Conservation (phyloP, 768 basidiomycete species). For the Pleurotus ostreatus region DNA sequence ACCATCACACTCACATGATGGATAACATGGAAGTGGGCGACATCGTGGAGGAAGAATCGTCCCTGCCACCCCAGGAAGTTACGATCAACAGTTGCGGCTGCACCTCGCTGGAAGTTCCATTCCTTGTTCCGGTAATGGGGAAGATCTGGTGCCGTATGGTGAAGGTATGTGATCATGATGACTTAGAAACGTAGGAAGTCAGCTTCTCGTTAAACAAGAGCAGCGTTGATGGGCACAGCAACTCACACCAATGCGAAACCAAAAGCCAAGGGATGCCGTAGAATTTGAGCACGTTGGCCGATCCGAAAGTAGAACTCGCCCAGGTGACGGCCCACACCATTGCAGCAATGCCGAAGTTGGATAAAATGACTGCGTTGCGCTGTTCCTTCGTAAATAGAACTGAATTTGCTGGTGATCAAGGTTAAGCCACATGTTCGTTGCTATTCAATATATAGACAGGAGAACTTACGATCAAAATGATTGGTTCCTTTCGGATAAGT, state of each 20-base stretch:
- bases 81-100: conserved; percentile 44
- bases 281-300: conserved; percentile 38
- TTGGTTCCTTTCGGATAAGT: conserved; percentile 60
- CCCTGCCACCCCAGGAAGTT: conserved; percentile 45
- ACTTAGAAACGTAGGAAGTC: conserved; percentile 21
- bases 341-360: conserved; percentile 50
- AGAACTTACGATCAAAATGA: conserved; percentile 55
- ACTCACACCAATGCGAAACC: conserved; percentile 51
- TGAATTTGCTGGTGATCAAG: conserved; percentile 39
- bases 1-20: conserved; percentile 27
- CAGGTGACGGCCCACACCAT: conserved; percentile 39
- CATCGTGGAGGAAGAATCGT: conserved; percentile 47
- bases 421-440: not conserved
- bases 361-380: conserved; percentile 47
- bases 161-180: conserved; percentile 39
- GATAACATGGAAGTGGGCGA: conserved; percentile 41
- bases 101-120: conserved; percentile 47
- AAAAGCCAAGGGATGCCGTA: conserved; percentile 53
- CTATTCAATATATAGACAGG: not conserved
- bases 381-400: conserved; percentile 53
- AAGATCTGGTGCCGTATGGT: conserved; percentile 40
- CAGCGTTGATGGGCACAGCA: conserved; percentile 13
- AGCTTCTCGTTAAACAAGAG: not conserved
- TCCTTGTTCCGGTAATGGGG: conserved; percentile 41
- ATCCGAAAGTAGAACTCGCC: conserved; percentile 33